Base-by-base conservation (phyloP, 805 yeast genomes). In the Saturnispora hagleri region DNA sequence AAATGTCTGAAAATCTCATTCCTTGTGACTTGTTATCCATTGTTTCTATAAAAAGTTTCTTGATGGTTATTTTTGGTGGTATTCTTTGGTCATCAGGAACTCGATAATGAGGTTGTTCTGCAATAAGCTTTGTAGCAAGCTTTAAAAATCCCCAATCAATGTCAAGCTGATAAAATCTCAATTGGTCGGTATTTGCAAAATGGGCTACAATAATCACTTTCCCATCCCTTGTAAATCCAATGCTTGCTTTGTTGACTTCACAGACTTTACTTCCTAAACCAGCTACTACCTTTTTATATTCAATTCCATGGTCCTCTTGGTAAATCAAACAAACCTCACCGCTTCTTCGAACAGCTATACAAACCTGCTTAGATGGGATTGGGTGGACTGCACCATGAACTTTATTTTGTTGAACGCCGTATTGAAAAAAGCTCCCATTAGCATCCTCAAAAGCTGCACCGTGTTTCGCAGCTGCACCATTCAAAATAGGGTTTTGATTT, bases 351-450 rank as follows among this genome's bases (percentile, higher is more conserved):
- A 86, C 69, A 1, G 80, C 81, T 24, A 86, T 66, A 58, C 89
- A 80, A 2, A 90, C 93, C 53, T 84, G 84, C 56, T 83, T 84
- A 3, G 83, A 73, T 15, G 75, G 64, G 24, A 80, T 67, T 3
- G 95, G 93, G 64, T 86, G 93, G 57, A 79, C 68, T 0, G 81
- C 76, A 5, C 88, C 86, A 51, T 70, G 69, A 0, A 87, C 73
- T 58, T 74, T 77, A 54, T 75, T 76, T 60, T 81, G 88, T 46
- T 72, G 74, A 0, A 83, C 81, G 2, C 77, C 75, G 62, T 85
- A 88, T 8, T 65, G 68, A 64, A 73, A 82, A 34, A 64, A 64
- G 31, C 54, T 58, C 0, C 68, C 69, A 24, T 54, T 38, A 2
- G 70, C 59, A 53, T 69, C 73, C 28, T 60, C 65, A 5, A 55